Evolutionary conservation across 2,329 filamentous ascomycete species (phyloP), one percentile per base, ranked within the genome.

Genomic region (Phialocephala sp.): DNA sequence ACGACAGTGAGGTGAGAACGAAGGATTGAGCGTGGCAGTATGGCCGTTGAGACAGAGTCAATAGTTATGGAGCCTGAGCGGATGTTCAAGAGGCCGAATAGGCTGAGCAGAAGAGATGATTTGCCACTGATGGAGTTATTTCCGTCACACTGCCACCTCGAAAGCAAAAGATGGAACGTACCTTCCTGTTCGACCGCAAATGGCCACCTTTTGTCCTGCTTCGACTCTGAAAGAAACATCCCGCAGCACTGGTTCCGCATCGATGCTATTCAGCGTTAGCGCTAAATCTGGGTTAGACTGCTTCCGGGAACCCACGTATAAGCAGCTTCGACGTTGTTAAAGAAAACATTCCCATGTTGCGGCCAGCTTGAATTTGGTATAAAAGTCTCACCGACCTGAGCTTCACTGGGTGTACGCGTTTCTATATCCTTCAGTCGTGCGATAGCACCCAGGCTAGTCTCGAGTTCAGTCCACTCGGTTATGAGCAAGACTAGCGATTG

Each of bases 371-470:
- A 43, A 5, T 63, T 59, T 3, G 59, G 20, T 9, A 32, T 27
- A 54, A 43, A 20, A 24, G 41, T 54, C 59, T 69, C 70, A 18
- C 52, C n/a, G 15, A 24, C n/a, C 41, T 60, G 55, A 56, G 69
- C 75, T 67, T 85, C 82, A 2, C 67, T 72, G 8, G 74, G 74
- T 61, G 73, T 73, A 63, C 84, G 78, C 69, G 78, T 76, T 0
- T 78, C 79, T 67, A 87, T 87, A n/a, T 80, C 79, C 71, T 83
- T 84, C 67, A 87, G 79, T 32, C 86, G 79, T 4, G 82, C 78
- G 8, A 89, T 80, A 12, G 85, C 85, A 11, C 86, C 86, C 54
- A 89, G 81, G 39, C 82, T 81, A 0, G 85, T 88, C 69, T 88
- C 86, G 14, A 88, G 76, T 50, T 80, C 79, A 0, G 85, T 87